Evolutionary conservation across 345 rosid species (phyloP), one percentile per base, ranked within the genome.

Genomic region (Passiflora organensis): DNA sequence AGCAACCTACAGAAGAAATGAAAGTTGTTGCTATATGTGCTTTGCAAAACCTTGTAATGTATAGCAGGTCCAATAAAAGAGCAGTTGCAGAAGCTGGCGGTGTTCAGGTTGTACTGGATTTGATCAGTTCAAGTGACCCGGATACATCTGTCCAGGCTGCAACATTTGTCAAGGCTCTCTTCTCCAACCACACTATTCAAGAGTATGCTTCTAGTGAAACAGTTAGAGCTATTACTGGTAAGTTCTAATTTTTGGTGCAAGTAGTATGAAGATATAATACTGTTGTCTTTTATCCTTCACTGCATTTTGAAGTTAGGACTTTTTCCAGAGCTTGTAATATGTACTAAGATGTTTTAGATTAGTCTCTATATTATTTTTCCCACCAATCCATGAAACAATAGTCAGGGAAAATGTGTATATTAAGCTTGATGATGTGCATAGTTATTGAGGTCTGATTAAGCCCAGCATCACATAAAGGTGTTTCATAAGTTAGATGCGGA

Each of bases 11-110:
- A 18, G 99, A 94, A 81, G 99, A 94, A 76, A 94, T 89, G 97
- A 94, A 87, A 82, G 95, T 94, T 58, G 99, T 94, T 11, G 97
- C 96, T 6, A 83, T 94, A 70, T 94, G 99, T 77, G 90, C 99
- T 56, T 62, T 94, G 72, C 99, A 94, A 65, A 94, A 94, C 72
- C 95, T 94, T 66, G 97, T 94, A 32, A 89, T 82, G 96, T 75
- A 84, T 69, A 87, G 99, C 59, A 77, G 96, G 57, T 82, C 99
- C 16, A 94, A 94, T 74, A 94, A 87, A 82, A 78, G 99, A 77
- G 99, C 97, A 12, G 96, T 94, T 70, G 99, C 97, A 12, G 99
- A 94, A 82, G 99, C 97, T 61, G 96, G 97, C 54, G 99, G 99
- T 59, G 96, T 94, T 61, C 99, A 94, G 76, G 97, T 94, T 24